These are phyloP conservation scores for Paecilomyces formosus DNA, from an alignment of 2,329 filamentous ascomycete genomes.

Conservation along the genomic window DNA sequence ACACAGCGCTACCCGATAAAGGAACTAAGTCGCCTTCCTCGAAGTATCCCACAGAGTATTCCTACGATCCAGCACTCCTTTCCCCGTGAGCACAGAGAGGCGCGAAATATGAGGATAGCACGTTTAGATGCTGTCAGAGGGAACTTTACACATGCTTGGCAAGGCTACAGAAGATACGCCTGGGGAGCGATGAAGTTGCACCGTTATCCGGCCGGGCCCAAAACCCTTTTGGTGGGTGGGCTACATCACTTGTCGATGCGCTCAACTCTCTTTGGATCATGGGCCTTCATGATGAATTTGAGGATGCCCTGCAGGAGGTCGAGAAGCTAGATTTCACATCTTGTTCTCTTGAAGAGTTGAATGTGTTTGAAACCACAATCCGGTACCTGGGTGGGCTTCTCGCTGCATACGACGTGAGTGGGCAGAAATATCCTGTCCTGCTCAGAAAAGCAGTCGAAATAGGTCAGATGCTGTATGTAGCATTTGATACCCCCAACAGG, in stretches of 20 bases:
- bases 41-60: background rate
- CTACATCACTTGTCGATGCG: slow-evolving; percentile 72
- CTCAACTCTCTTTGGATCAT: slow-evolving; percentile 81
- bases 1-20: background rate
- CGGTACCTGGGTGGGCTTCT: slow-evolving; percentile 78
- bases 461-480: slow-evolving; percentile 66
- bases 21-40: background rate
- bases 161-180: slow-evolving; percentile 67
- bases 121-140: slow-evolving; percentile 52
- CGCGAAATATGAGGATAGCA: background rate
- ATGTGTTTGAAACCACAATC: slow-evolving; percentile 81
- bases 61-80: slow-evolving; percentile 1
- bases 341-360: slow-evolving; percentile 58
- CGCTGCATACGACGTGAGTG: slow-evolving; percentile 74
- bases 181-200: slow-evolving; percentile 79
- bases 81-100: background rate
- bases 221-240: slow-evolving; percentile 82
- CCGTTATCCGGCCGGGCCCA: slow-evolving; percentile 59
- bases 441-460: slow-evolving; percentile 68
- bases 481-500: slow-evolving; percentile 82
- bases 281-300: slow-evolving; percentile 66
- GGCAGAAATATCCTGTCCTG: slow-evolving; percentile 57
- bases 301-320: slow-evolving; percentile 62
- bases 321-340: slow-evolving; percentile 70
- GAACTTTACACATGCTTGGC: slow-evolving; percentile 69